Evolutionary conservation across 495 filamentous ascomycete genomes (phyloP).

Genomic region (Penicillium tannophilum): DNA sequence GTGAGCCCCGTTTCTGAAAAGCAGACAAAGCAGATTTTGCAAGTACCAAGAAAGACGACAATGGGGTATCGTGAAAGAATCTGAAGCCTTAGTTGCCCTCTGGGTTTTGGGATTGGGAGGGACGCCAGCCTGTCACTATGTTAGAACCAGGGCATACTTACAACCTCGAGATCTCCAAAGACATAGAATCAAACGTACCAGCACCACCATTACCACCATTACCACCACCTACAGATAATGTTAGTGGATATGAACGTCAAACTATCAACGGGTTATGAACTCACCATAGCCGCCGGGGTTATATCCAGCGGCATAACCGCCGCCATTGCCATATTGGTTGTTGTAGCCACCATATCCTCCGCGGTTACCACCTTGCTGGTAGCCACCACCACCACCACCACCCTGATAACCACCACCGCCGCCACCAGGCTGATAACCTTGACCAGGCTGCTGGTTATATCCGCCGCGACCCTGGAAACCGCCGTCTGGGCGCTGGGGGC

Average conservation of each 20-base stretch:
- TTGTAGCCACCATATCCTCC: conserved; percentile 34
- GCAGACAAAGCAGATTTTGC: conserved; percentile 14
- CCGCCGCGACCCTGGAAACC: conserved; percentile 52
- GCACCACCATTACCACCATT: conserved; percentile 36
- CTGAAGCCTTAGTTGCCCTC: conserved; percentile 25
- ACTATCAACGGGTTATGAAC: neutral
- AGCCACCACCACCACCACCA: conserved; percentile 40
- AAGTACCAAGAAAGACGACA: conserved; percentile 13
- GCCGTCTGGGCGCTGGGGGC: conserved; percentile 41
- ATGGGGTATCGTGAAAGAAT: conserved; percentile 16
- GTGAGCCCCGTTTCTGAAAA: conserved; percentile 20
- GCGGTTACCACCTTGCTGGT: conserved; percentile 24
- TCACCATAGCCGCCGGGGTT: conserved; percentile 26
- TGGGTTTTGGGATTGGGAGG: conserved; percentile 27
- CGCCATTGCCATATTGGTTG: conserved; percentile 13
- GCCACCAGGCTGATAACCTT: conserved; percentile 39
- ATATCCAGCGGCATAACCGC: conserved; percentile 15
- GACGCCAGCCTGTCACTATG: conserved; percentile 33
- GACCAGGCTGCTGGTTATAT: conserved; percentile 39
- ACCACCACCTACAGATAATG: conserved; percentile 26
- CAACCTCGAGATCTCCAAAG: neutral
- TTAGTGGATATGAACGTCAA: neutral
- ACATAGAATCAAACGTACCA: conserved; percentile 28
- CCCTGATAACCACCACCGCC: conserved; percentile 17
- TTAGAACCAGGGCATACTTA: neutral